Evolutionary conservation across 2,329 filamentous ascomycete species (phyloP), one percentile per base, ranked within the genome.

Genomic region (Trichoderma atrobrunneum): DNA sequence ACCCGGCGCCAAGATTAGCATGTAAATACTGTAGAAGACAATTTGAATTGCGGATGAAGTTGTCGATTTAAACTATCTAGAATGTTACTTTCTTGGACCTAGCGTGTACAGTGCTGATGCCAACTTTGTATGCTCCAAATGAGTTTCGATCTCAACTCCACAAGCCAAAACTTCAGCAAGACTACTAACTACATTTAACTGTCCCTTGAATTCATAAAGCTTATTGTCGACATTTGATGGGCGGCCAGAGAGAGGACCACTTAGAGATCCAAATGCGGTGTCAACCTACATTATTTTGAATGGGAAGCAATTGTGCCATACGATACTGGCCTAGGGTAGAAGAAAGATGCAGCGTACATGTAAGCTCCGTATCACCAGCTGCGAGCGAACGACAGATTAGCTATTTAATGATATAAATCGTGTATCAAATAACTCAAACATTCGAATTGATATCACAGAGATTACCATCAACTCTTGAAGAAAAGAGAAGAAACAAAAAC

Each of bases 221-320:
- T 0, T 21, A 11, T 51, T 51, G 43, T 21, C 43, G n/a, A 1
- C 10, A 51, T 6, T 21, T 11, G 10, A 12, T 51, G 1, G n/a
- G 0, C 1, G 10, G 8, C 1, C 1, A 51, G n/a, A n/a, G 18
- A 21, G 43, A 8, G 5, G 4, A 6, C 10, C 21, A 5, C 10
- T 51, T 11, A n/a, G 43, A 21, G 5, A 7, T 51, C n/a, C 10
- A 51, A 51, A 51, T 21, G 12, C 2, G 10, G n/a, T 51, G 18
- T 3, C 39, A 43, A 10, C 39, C 3, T 21, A 51, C n/a, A 51
- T 3, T 10, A 21, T 51, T 6, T 51, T 51, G 2, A 5, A 12
- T 21, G 43, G 2, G 43, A 12, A 21, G n/a, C n/a, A 51, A 12
- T 51, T 51, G 8, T 21, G 10, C 0, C 43, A 51, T 51, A 51